Base-by-base conservation (phyloP, 2,329 filamentous ascomycete genomes). In the Penicillium concentricum region DNA sequence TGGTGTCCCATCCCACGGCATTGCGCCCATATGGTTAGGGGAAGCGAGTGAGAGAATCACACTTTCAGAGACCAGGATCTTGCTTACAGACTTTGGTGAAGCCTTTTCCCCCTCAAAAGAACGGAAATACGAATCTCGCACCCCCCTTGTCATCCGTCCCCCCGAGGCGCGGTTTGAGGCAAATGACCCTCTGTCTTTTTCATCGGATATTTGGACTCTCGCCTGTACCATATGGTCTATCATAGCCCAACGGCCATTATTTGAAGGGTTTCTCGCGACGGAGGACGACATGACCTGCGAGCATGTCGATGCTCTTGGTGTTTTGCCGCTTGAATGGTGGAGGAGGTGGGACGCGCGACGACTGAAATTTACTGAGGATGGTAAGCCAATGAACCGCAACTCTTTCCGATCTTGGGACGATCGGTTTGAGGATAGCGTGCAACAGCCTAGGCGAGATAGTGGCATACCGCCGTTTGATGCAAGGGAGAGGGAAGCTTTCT, bases 201-300 rank as follows among this genome's bases (percentile, higher is more conserved):
- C 34, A 13, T 71, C 72, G 1, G 74, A 78, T 47, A 72, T 74
- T 6, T 77, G 73, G 74, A 73, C 67, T 28, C 64, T 77, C 4
- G 69, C 66, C 0, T 76, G 70, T 49, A 58, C 66, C 0, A 72
- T 78, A 10, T 78, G 68, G 64, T 55, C 47, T 39, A 49, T 38
- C 6, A 12, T 49, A 3, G 34, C 46, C 10, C 34, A 49, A 28
- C 34, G 46, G 34, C 24, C 46, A 2, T 10, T 49, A 1, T 39
- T 49, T 30, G 46, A 49, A 16, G 16, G 34, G 2, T 39, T 20
- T 20, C n/a, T 49, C 13, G 24, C 34, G 1, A 49, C 32, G 2
- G 46, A 38, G n/a, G 34, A 49, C 8, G 22, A 49, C 2, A 49
- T 49, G 4, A 49, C 34, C 12, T 20, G 24, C 16, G 34, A 49